Percentiles rank a stretch among this genome's conserved stretches.
phyloP scores from a whole-genome alignment of 306 rosid species.

The Boehmeria nivea region DNA sequence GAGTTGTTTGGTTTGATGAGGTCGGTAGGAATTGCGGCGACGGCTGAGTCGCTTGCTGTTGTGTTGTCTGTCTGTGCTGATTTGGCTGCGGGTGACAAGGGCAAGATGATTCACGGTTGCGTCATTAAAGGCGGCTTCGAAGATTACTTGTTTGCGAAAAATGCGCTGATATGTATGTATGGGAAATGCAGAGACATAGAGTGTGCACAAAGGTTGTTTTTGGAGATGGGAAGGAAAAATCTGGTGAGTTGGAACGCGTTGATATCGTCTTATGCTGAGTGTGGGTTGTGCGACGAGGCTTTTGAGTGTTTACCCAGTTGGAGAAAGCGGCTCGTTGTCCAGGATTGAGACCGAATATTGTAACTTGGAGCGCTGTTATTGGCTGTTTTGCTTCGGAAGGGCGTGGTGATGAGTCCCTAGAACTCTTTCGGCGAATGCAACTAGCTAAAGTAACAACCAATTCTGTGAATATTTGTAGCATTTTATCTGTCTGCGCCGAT shows the following conservation, averaged over 20 bases:
- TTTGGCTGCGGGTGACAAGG: slow-evolving; percentile 40
- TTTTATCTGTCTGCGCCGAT: slow-evolving; percentile 70
- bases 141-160: slow-evolving; percentile 64
- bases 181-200: slow-evolving; percentile 51
- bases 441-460: slow-evolving; percentile 45
- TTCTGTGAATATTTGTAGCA: slow-evolving; percentile 54
- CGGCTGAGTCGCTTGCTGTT: slow-evolving; percentile 72
- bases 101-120: slow-evolving; percentile 55
- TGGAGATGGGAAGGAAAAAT: slow-evolving; percentile 47
- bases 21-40: slow-evolving; percentile 34
- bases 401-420: slow-evolving; percentile 47
- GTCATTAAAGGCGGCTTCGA: slow-evolving; percentile 69
- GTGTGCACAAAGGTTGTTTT: slow-evolving; percentile 48
- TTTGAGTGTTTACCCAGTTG: slow-evolving; percentile 47
- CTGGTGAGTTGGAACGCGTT: slow-evolving; percentile 81
- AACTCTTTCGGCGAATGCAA: slow-evolving; percentile 77
- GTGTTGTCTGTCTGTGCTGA: slow-evolving; percentile 70
- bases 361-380: slow-evolving; percentile 82
- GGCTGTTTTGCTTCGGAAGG: slow-evolving; percentile 56
- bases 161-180: slow-evolving; percentile 57
- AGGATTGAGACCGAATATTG: slow-evolving; percentile 51
- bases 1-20: slow-evolving; percentile 54
- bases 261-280: slow-evolving; percentile 67
- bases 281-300: slow-evolving; percentile 70
- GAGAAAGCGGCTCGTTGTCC: slow-evolving; percentile 28